A percentile compares a stretch with the other conserved stretches of the same genome.
Evolutionary conservation across 2,329 filamentous ascomycete genomes (phyloP).

Genomic region (Diaporthe vexans): DNA sequence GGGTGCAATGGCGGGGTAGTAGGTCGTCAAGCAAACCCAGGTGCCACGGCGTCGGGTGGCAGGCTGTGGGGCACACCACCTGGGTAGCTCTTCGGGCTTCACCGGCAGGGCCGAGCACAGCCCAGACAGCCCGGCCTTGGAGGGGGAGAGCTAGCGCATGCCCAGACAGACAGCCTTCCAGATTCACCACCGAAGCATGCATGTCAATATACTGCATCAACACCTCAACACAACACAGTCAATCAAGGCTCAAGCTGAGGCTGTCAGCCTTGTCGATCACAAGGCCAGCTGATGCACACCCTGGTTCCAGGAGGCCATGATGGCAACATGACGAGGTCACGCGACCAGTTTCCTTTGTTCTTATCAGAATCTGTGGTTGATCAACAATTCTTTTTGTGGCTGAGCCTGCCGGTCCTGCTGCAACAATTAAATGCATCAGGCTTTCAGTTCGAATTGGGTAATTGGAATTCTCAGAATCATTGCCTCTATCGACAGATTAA

Average conservation of each 20-base stretch:
- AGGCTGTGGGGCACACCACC: not conserved
- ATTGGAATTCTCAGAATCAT: not conserved
- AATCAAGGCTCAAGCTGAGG: constrained; percentile 9
- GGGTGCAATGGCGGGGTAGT: constrained; percentile 30
- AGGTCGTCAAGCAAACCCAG: not conserved
- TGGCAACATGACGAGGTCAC: constrained; percentile 5
- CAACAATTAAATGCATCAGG: not conserved
- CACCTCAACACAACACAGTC: not conserved
- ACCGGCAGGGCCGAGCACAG: constrained; percentile 28
- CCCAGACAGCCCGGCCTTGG: constrained; percentile 12
- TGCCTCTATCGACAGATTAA: not conserved
- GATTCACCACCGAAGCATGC: constrained; percentile 12
- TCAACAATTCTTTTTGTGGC: constrained; percentile 5
- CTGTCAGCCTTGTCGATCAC: constrained; percentile 23
- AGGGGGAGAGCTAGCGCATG: constrained; percentile 12
- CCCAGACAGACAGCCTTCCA: constrained; percentile 2
- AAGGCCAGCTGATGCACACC: constrained; percentile 8
- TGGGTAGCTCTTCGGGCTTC: constrained; percentile 21
- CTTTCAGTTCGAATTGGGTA: not conserved
- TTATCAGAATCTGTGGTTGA: not conserved
- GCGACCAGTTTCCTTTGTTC: not conserved
- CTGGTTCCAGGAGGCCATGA: constrained; percentile 2
- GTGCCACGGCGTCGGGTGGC: not conserved
- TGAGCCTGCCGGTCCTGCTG: not conserved
- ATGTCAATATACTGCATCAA: not conserved